Base-by-base conservation (phyloP, 495 filamentous ascomycete species). In the Aspergillus heteromorphus region DNA sequence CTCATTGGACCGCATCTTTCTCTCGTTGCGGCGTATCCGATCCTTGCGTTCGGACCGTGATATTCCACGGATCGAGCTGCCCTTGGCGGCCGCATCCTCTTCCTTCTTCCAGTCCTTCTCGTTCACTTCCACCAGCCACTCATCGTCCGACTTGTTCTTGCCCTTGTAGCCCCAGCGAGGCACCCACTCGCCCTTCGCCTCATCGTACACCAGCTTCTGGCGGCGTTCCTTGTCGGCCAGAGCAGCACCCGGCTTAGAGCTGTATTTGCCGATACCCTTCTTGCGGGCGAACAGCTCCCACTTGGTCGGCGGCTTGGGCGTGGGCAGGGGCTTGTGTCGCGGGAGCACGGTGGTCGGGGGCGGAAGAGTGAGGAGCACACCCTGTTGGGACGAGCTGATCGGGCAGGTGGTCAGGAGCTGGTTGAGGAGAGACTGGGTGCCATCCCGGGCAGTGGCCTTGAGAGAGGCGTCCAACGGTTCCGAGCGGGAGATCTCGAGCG, bases 161-260 rank as follows among this genome's bases (percentile, higher is more conserved):
- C 91, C 95, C 75, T 91, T 90, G 73, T 95, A 96, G 1, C 93
- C 93, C 89, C 91, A 98, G 70, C 86, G 86, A 42, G 89, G 87
- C 53, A 92, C 88, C 87, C 88, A 97, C 66, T 95, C 88, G 45
- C 87, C 87, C 21, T 78, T 90, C 49, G 72, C 83, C 73, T 96
- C 90, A 70, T 97, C 87, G 68, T 87, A 96, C 40, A 86, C 81
- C 61, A 87, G 74, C 68, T 95, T 91, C 67, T 83, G 84, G 78
- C 90, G 91, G 57, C 85, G 78, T 73, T 87, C 76, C 62, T 76
- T 79, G 48, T 76, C 75, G 10, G 64, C 67, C 38, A 75, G 56
- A 1, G 70, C 67, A 7, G 65, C 70, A 14, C 75, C 75, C 38
- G 75, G 68, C 55, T 68, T 69, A 49, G 49, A 65, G 60, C 54